These are phyloP conservation scores for Leccinellum albellum DNA, from an alignment of 768 basidiomycete genomes.

Conservation along the genomic window DNA sequence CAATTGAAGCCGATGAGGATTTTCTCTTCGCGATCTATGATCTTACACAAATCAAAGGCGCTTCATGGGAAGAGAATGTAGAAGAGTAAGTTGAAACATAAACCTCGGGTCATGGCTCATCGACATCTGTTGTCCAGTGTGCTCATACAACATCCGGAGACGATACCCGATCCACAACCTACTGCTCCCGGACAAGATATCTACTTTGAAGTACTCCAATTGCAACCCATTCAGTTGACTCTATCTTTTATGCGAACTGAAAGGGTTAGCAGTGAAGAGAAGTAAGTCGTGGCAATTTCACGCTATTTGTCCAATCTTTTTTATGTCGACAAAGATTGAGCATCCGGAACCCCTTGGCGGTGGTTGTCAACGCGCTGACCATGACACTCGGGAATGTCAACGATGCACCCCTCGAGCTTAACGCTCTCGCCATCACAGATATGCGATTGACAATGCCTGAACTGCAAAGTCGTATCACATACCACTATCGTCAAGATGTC, in stretches of 20 bases:
- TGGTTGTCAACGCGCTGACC: constrained; percentile 89
- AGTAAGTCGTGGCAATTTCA: constrained; percentile 49
- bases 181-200: constrained; percentile 70
- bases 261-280: constrained; percentile 86
- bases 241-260: constrained; percentile 98
- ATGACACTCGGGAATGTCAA: constrained; percentile 98
- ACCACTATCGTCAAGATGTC: constrained; percentile 93
- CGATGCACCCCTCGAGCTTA: constrained; percentile 90
- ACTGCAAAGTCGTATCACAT: constrained; percentile 75
- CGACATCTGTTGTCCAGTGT: constrained; percentile 41
- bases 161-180: constrained; percentile 67
- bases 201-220: constrained; percentile 93
- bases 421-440: constrained; percentile 91
- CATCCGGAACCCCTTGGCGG: constrained; percentile 86
- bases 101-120: not conserved
- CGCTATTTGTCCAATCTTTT: not conserved
- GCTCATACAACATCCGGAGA: constrained; percentile 65
- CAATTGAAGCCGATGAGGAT: constrained; percentile 96
- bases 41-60: constrained; percentile 86
- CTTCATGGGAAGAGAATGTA: constrained; percentile 77
- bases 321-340: constrained; percentile 46
- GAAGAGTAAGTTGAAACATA: constrained; percentile 57
- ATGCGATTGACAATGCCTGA: constrained; percentile 85
- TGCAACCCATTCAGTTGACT: constrained; percentile 90
- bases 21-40: constrained; percentile 90